Conservation (phyloP, 768 basidiomycete species). For the Psilocybe cyanescens region DNA sequence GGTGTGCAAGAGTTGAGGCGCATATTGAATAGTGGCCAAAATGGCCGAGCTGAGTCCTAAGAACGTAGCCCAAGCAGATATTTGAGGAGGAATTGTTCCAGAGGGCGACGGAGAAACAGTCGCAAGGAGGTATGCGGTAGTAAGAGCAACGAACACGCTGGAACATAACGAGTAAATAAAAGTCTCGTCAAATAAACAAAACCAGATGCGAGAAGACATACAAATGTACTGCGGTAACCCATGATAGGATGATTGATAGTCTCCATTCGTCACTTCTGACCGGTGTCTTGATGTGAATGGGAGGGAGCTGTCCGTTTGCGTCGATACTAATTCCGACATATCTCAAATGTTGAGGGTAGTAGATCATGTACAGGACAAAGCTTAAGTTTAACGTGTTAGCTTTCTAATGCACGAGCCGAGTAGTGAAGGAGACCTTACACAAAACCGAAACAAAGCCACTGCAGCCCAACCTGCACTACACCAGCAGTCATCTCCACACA, state of each 20-base stretch:
- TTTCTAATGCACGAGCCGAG: not conserved
- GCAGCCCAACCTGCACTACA: constrained; percentile 77
- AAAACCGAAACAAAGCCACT: constrained; percentile 84
- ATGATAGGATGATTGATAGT: constrained; percentile 74
- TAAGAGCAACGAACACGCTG: constrained; percentile 59
- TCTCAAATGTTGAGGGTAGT: constrained; percentile 88
- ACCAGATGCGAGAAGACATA: constrained; percentile 38
- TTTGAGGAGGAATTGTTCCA: constrained; percentile 33
- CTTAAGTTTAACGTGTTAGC: constrained; percentile 40
- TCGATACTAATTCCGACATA: constrained; percentile 38
- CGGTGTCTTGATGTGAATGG: constrained; percentile 46
- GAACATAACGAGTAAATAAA: not conserved
- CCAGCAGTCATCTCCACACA: constrained; percentile 86
- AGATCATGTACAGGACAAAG: constrained; percentile 87
- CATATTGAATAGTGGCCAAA: constrained; percentile 84
- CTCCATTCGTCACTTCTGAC: constrained; percentile 73
- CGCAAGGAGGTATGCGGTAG: constrained; percentile 65
- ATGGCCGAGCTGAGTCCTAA: constrained; percentile 82
- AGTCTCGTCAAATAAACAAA: not conserved
- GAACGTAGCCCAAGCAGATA: constrained; percentile 77
- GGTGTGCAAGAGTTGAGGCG: constrained; percentile 85
- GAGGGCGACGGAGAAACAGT: constrained; percentile 39
- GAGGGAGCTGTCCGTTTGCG: constrained; percentile 32
- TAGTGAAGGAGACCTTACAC: constrained; percentile 64
- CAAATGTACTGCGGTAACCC: constrained; percentile 77